phyloP scores from a whole-genome alignment of 202 grass and related monocot species.

The Setaria italica region DNA sequence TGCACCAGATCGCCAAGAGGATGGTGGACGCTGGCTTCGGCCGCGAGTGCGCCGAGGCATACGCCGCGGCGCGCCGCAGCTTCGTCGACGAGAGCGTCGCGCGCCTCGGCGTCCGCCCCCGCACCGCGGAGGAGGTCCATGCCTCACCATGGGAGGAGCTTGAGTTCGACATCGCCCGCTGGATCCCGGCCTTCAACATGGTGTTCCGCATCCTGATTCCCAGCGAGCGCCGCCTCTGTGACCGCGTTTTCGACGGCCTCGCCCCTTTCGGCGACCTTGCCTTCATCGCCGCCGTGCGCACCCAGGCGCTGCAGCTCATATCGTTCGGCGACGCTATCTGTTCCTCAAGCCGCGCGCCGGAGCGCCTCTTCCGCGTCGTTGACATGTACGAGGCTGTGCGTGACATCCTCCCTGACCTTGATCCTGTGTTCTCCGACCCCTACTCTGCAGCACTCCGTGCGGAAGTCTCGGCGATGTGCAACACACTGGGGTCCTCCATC shows the following conservation, averaged over 20 bases:
- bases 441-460: slow-evolving; percentile 73
- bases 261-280: slow-evolving; percentile 78
- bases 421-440: slow-evolving; percentile 81
- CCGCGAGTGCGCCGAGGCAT: slow-evolving; percentile 77
- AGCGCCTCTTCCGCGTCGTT: slow-evolving; percentile 91
- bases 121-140: slow-evolving; percentile 78
- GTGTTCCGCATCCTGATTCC: slow-evolving; percentile 93
- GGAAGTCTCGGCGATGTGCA: slow-evolving; percentile 70
- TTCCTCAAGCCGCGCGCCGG: slow-evolving; percentile 69
- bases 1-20: slow-evolving; percentile 81
- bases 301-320: slow-evolving; percentile 73
- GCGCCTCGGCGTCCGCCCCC: slow-evolving; percentile 72
- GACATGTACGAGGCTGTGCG: slow-evolving; percentile 97
- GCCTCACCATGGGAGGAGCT: slow-evolving; percentile 70
- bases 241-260: slow-evolving; percentile 78
- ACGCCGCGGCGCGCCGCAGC: slow-evolving; percentile 59
- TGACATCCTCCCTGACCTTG: slow-evolving; percentile 80
- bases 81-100: slow-evolving; percentile 94
- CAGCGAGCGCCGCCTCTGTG: slow-evolving; percentile 93
- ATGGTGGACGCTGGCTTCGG: slow-evolving; percentile 80
- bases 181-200: slow-evolving; percentile 93
- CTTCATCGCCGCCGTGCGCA: slow-evolving; percentile 76
- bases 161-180: slow-evolving; percentile 81
- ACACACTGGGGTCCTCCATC: slow-evolving; percentile 75
- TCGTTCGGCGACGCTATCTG: slow-evolving; percentile 81